Conservation (phyloP, 768 basidiomycete species). For the Suillus fuscotomentosus region DNA sequence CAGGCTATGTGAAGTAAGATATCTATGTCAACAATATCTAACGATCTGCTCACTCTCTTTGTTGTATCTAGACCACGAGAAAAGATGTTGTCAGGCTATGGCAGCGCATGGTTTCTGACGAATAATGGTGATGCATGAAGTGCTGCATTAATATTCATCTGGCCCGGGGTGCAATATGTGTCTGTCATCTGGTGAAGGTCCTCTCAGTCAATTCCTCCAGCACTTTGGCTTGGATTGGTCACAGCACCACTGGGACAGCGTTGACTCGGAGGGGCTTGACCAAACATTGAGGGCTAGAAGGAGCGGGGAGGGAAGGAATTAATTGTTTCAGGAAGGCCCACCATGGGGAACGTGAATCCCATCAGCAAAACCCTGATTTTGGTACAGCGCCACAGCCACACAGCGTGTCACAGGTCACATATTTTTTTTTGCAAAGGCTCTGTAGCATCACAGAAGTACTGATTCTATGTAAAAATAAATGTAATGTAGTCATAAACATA, state of each 20-base stretch:
- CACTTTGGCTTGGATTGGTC: background rate
- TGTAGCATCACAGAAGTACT: no score
- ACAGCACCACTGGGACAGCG: background rate
- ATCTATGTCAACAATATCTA: background rate
- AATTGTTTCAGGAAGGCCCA: background rate
- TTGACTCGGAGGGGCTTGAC: background rate
- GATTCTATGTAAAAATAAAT: no score
- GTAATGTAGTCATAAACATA: no score
- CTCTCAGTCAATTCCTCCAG: background rate
- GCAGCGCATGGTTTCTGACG: background rate
- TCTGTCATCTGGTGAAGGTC: background rate
- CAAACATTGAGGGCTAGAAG: background rate
- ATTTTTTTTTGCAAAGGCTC: no score
- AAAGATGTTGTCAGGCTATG: background rate
- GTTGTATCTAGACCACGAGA: background rate
- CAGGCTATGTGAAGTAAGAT: no score
- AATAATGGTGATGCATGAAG: background rate
- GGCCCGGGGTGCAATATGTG: background rate
- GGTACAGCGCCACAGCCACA: no score
- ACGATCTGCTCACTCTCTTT: background rate
- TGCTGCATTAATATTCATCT: background rate
- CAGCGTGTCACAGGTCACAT: no score
- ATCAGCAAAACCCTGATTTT: no score
- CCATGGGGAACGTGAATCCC: background rate
- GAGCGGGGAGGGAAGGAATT: background rate